Evolutionary conservation across 2,329 filamentous ascomycete genomes (phyloP).

Genomic region (Aspergillus caelatus): DNA sequence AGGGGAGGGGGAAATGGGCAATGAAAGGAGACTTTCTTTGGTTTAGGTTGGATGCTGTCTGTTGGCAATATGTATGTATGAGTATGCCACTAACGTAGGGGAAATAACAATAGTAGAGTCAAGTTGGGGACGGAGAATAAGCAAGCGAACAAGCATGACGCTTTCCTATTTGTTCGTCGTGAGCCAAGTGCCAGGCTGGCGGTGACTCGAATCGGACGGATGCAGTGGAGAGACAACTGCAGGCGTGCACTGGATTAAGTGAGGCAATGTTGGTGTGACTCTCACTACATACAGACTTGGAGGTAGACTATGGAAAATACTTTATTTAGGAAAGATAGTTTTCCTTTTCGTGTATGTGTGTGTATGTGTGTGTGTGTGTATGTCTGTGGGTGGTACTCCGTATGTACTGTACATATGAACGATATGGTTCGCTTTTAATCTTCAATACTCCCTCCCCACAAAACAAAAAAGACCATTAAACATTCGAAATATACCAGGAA

Average conservation of each 20-base stretch:
- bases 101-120: constrained; percentile 3
- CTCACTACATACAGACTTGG: background rate
- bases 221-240: constrained; percentile 23
- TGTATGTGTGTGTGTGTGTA: background rate
- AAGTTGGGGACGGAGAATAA: constrained; percentile 6
- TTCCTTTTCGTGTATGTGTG: background rate
- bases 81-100: constrained; percentile 4
- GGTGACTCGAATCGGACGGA: constrained; percentile 35
- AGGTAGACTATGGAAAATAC: background rate
- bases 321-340: background rate
- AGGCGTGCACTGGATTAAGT: background rate
- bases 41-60: background rate
- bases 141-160: constrained; percentile 2
- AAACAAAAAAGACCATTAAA: too few species aligned
- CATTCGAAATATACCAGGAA: too few species aligned
- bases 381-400: background rate
- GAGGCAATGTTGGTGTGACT: constrained; percentile 7
- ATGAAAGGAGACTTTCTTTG: constrained; percentile 2
- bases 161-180: background rate
- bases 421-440: background rate
- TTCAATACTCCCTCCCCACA: background rate
- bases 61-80: background rate
- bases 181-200: constrained; percentile 17
- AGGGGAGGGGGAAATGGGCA: background rate
- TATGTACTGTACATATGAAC: background rate